phyloP scores from a whole-genome alignment of 768 basidiomycete genomes.

The Russula brevipes region DNA sequence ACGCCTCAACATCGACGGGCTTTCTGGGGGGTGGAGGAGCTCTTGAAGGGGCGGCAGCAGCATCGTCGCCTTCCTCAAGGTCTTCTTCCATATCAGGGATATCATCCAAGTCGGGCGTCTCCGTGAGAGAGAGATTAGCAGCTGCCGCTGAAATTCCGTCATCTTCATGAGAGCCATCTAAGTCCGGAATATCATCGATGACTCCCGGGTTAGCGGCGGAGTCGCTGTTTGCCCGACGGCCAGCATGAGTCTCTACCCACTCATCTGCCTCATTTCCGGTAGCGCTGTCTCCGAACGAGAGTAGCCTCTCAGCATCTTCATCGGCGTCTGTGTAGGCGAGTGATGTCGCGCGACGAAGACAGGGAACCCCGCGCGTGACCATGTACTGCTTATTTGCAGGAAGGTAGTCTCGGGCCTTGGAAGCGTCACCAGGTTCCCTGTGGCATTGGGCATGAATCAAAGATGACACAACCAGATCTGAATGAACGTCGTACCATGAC shows the following conservation, averaged over 20 bases:
- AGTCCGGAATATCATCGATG: constrained; percentile 85
- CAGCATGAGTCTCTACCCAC: constrained; percentile 98
- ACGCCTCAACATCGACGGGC: constrained; percentile 51
- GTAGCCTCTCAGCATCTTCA: constrained; percentile 90
- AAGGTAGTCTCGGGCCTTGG: constrained; percentile 86
- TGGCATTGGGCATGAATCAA: constrained; percentile 10
- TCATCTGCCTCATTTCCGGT: constrained; percentile 66
- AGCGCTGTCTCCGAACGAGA: constrained; percentile 69
- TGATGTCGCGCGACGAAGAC: constrained; percentile 87
- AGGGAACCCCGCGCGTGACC: constrained; percentile 93
- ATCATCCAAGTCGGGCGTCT: constrained; percentile 92
- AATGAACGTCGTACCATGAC: constrained; percentile 65
- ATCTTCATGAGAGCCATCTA: constrained; percentile 53
- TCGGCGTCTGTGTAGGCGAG: constrained; percentile 93
- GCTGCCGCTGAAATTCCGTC: constrained; percentile 29
- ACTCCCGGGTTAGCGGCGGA: constrained; percentile 53
- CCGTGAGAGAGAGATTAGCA: constrained; percentile 31
- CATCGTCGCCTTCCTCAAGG: constrained; percentile 84
- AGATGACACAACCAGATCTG: constrained; percentile 7
- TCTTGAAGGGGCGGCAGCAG: constrained; percentile 59
- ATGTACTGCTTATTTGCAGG: constrained; percentile 96
- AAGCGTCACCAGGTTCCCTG: constrained; percentile 91
- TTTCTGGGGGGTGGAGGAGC: constrained; percentile 30
- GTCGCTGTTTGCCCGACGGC: constrained; percentile 52
- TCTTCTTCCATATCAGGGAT: constrained; percentile 99